Conservation (phyloP, 306 rosid species). For the Ormosia semicastrata region DNA sequence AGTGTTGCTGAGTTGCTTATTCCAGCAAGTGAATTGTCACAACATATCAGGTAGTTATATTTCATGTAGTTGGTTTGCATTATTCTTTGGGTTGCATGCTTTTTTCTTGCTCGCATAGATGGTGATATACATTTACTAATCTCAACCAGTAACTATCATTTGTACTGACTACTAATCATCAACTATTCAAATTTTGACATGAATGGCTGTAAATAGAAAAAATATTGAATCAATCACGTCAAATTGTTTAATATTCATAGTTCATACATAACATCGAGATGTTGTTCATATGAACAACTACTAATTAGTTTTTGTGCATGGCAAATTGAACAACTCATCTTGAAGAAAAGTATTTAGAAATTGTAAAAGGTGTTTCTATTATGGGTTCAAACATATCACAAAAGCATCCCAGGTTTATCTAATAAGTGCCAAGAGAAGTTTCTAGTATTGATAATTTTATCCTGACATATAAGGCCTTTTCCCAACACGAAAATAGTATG, state of each 20-base stretch:
- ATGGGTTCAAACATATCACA: neutral
- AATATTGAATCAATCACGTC: neutral
- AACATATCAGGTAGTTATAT: constrained; percentile 80
- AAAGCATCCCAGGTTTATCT: neutral
- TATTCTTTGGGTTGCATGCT: constrained; percentile 9
- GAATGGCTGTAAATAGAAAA: neutral
- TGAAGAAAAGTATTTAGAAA: neutral
- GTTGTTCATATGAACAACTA: neutral
- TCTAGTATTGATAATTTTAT: neutral
- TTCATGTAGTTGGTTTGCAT: constrained; percentile 3
- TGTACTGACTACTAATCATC: neutral
- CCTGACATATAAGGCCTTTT: neutral
- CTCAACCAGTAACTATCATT: neutral
- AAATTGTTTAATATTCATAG: neutral
- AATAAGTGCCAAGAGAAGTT: neutral
- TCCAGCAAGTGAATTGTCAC: constrained; percentile 97
- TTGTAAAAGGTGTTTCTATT: constrained; percentile 10
- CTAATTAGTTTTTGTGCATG: neutral
- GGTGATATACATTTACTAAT: neutral
- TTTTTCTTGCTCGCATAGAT: neutral
- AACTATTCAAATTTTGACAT: neutral
- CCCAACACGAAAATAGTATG: neutral
- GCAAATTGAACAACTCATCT: neutral
- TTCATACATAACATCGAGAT: neutral
- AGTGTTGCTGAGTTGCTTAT: constrained; percentile 92